Evolutionary conservation across 2,329 filamentous ascomycete species (phyloP).

Genomic region (Aspergillus sp.): DNA sequence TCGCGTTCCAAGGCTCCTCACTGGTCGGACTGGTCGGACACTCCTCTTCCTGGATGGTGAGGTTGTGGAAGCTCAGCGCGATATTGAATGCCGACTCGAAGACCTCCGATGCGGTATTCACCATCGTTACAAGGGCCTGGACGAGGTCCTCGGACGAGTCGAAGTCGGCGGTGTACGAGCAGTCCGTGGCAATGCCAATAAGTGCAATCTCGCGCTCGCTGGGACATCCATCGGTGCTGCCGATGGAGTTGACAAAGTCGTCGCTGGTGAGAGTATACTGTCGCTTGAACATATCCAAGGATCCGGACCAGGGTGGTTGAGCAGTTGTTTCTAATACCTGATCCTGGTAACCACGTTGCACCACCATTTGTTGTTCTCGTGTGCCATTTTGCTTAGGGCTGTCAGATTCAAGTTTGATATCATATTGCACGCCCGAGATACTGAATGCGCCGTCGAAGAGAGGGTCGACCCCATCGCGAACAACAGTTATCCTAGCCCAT

Average conservation of each 20-base stretch:
- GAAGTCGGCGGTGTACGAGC: slow-evolving; percentile 75
- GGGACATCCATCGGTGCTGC: slow-evolving; percentile 75
- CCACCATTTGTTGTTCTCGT: neutral
- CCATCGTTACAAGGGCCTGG: slow-evolving; percentile 50
- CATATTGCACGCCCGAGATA: slow-evolving; percentile 1
- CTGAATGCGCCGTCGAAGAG: slow-evolving; percentile 15
- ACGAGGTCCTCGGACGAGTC: slow-evolving; percentile 52
- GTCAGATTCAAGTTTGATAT: neutral
- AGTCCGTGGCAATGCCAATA: slow-evolving; percentile 87
- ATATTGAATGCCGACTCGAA: slow-evolving; percentile 92
- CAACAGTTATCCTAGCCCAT: slow-evolving; percentile 14
- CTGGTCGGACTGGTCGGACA: slow-evolving; percentile 69
- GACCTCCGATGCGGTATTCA: slow-evolving; percentile 80
- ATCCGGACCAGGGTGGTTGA: neutral
- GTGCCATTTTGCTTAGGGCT: neutral
- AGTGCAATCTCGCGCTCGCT: slow-evolving; percentile 81
- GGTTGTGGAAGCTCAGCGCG: slow-evolving; percentile 78
- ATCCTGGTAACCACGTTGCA: neutral
- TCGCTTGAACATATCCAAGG: neutral
- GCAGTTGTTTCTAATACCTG: neutral
- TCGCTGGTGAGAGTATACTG: neutral
- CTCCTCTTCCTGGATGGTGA: slow-evolving; percentile 69
- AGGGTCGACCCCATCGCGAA: slow-evolving; percentile 7
- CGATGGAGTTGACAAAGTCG: slow-evolving; percentile 66
- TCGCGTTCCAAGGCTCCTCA: slow-evolving; percentile 35